Conservation (phyloP, 352 stramenopile species). For the Pythium sukuiense region DNA sequence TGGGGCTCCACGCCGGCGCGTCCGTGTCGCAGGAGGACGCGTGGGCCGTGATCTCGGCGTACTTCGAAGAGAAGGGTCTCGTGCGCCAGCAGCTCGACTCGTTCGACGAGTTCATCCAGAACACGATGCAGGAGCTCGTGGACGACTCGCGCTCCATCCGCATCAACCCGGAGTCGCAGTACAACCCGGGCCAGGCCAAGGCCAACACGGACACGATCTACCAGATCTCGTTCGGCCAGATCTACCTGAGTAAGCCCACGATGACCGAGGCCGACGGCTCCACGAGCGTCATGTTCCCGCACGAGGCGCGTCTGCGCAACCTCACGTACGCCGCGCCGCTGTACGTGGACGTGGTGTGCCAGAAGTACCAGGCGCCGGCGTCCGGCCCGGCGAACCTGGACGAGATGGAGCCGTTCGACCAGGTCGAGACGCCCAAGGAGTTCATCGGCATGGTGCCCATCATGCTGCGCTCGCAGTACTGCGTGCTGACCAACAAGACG, state of each 20-base stretch:
- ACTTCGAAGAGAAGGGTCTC: constrained; percentile 99
- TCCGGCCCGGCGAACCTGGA: constrained; percentile 74
- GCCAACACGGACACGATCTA: constrained; percentile 91
- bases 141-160: constrained; percentile 96
- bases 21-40: constrained; percentile 98
- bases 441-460: constrained; percentile 99
- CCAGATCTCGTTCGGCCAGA: constrained; percentile 97
- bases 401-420: constrained; percentile 87
- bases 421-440: constrained; percentile 89
- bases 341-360: constrained; percentile 98
- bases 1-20: constrained; percentile 58
- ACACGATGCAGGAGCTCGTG: constrained; percentile 99
- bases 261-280: constrained; percentile 97
- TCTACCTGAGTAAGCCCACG: constrained; percentile 97
- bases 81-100: constrained; percentile 99
- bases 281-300: constrained; percentile 98
- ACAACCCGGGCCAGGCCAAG: constrained; percentile 94
- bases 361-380: constrained; percentile 79
- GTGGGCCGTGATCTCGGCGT: constrained; percentile 98
- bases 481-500: constrained; percentile 91
- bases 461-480: constrained; percentile 97
- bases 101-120: constrained; percentile 99
- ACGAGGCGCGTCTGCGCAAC: constrained; percentile 98
- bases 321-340: constrained; percentile 98
- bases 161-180: constrained; percentile 96